Evolutionary conservation across 495 filamentous ascomycete genomes (phyloP), one percentile per base, ranked within the genome.

Genomic region (Lasiosphaeriaceae sp.): DNA sequence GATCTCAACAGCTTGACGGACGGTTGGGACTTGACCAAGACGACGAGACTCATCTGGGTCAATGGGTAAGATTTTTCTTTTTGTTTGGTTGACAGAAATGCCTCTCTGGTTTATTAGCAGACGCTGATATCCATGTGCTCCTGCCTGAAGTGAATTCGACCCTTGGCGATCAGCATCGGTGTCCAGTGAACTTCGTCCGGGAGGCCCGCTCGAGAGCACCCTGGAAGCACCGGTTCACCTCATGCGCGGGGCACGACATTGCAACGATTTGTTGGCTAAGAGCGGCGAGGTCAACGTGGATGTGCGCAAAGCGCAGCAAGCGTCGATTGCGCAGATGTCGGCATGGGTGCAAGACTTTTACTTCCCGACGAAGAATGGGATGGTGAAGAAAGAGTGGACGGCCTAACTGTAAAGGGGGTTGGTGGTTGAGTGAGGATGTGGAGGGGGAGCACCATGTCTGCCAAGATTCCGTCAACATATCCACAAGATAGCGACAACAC

Each of bases 81-180:
- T 46, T 22, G 14, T 8, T 24, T 48, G 26, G 9, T 31, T 31
- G 26, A n/a, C n/a, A n/a, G n/a, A n/a, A n/a, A n/a, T n/a, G n/a
- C n/a, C n/a, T n/a, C n/a, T n/a, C n/a, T n/a, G n/a, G n/a, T n/a
- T n/a, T n/a, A 48, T 47, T 31, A 21, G 37, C 19, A 45, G 29
- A 20, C 3, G 24, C 39, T 26, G 23, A 29, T 46, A 31, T 19
- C 47, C 23, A 2, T 49, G 47, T 3, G 34, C 49, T 41, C 4
- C 26, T 4, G 9, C 9, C 9, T 9, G 26, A 53, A 77, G 74
- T 9, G 74, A 84, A 68, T 83, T 71, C 48, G 83, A 86, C 58
- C 83, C 83, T 17, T 87, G 82, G 84, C 70, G 75, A 31, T 73
- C 78, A 2, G 74, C 79, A 2, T 75, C 73, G 11, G 74, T 86